A percentile compares a stretch with the other conserved stretches of the same genome.
Conservation (phyloP, 2,329 filamentous ascomycete species). For the Madurella fahalii region DNA sequence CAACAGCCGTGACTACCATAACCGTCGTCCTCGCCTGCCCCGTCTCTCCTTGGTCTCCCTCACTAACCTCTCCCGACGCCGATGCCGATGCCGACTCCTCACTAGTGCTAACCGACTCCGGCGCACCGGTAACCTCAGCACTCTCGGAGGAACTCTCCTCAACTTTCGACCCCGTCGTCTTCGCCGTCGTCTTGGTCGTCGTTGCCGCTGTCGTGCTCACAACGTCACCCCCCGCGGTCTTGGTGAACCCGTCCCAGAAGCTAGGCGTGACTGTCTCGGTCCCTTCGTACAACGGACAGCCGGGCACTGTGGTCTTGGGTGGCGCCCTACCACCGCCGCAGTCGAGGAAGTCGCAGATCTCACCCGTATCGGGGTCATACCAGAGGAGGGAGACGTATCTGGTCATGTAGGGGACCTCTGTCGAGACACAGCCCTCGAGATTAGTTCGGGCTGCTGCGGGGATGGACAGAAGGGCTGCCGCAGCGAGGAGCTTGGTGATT, state of each 20-base stretch:
- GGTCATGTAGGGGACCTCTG: slow-evolving; percentile 32
- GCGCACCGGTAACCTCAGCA: background rate
- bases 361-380: slow-evolving; percentile 60
- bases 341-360: slow-evolving; percentile 61
- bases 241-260: slow-evolving; percentile 35
- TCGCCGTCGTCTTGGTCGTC: background rate
- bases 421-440: slow-evolving; percentile 43
- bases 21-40: too few species aligned
- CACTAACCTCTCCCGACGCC: too few species aligned
- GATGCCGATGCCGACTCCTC: too few species aligned
- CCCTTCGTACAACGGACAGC: slow-evolving; percentile 53
- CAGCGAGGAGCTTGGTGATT: background rate
- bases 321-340: slow-evolving; percentile 65
- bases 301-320: slow-evolving; percentile 56
- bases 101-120: too few species aligned
- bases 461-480: slow-evolving; percentile 6
- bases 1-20: too few species aligned
- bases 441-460: slow-evolving; percentile 40
- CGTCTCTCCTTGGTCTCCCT: too few species aligned
- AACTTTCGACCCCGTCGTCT: background rate
- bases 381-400: slow-evolving; percentile 49
- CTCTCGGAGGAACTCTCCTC: background rate
- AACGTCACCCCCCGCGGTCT: slow-evolving; percentile 23
- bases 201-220: background rate
- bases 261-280: slow-evolving; percentile 51